A percentile compares a stretch with the other conserved stretches of the same genome.
Conservation (phyloP, 2,329 filamentous ascomycete species). For the Cytospora piceicola region DNA sequence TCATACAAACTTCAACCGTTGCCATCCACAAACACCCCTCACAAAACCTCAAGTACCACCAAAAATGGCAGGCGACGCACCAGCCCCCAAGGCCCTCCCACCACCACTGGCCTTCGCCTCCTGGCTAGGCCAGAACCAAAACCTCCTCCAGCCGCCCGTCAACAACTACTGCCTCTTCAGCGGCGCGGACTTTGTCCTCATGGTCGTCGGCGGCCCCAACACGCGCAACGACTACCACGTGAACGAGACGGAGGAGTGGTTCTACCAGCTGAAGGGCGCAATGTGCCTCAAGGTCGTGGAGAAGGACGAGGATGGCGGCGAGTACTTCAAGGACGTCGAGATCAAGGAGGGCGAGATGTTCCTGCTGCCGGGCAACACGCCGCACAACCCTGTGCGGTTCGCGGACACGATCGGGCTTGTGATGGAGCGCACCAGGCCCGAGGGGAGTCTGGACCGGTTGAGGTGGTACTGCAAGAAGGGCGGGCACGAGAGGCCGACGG, state of each 20-base stretch:
- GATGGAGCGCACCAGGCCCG: slow-evolving; percentile 33
- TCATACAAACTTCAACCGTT: not conserved
- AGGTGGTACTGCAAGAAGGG: slow-evolving; percentile 35
- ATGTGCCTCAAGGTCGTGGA: slow-evolving; percentile 32
- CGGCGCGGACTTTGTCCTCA: slow-evolving; percentile 33
- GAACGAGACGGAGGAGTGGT: slow-evolving; percentile 35
- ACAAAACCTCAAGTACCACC: not conserved
- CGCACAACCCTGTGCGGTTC: slow-evolving; percentile 34
- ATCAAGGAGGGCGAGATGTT: slow-evolving; percentile 33
- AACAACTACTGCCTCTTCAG: slow-evolving; percentile 35
- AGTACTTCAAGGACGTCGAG: slow-evolving; percentile 29
- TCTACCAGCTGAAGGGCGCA: slow-evolving; percentile 35
- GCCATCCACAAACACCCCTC: not conserved
- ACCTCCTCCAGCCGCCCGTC: slow-evolving; percentile 33
- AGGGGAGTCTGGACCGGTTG: slow-evolving; percentile 31
- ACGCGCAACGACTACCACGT: slow-evolving; percentile 34
- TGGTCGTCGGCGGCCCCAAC: slow-evolving; percentile 35
- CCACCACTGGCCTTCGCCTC: slow-evolving; percentile 34
- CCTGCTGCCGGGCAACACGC: slow-evolving; percentile 32
- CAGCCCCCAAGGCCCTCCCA: slow-evolving; percentile 28
- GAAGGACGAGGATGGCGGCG: slow-evolving; percentile 23
- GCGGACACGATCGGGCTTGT: slow-evolving; percentile 32
- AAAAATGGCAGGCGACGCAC: slow-evolving; percentile 16
- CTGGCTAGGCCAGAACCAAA: slow-evolving; percentile 30
- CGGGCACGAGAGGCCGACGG: slow-evolving; percentile 30